Percentiles rank a stretch among this genome's conserved stretches.
These are phyloP conservation scores for Mycosphaerella sp. DNA, from an alignment of 2,329 filamentous ascomycete genomes.

Conservation along the genomic window DNA sequence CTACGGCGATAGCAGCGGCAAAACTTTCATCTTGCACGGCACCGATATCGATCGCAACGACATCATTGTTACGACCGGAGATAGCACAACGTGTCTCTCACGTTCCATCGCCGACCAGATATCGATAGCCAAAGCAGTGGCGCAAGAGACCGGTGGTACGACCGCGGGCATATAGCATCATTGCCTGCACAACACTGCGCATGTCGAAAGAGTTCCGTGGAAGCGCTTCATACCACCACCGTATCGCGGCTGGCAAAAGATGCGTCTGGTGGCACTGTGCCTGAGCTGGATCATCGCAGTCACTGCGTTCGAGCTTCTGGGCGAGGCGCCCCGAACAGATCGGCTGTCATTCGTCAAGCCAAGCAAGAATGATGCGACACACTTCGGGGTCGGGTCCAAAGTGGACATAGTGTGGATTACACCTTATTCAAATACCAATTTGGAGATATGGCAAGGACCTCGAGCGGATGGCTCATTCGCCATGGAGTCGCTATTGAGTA, in stretches of 20 bases:
- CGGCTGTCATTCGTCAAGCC: background rate
- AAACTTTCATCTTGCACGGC: background rate
- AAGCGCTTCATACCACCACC: background rate
- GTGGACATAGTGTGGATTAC: conserved; percentile 8
- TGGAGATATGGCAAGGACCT: conserved; percentile 14
- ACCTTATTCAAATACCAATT: conserved; percentile 9
- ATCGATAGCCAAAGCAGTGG: background rate
- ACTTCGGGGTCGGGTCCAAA: conserved; percentile 5
- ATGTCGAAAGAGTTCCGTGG: background rate
- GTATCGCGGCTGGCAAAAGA: background rate
- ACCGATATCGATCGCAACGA: background rate
- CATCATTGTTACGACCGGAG: background rate
- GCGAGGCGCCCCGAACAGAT: background rate
- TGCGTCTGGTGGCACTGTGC: background rate
- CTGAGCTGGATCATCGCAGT: background rate
- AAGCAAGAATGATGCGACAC: conserved; percentile 4
- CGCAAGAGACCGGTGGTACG: background rate
- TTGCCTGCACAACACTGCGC: background rate
- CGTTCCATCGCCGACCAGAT: background rate
- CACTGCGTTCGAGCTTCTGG: background rate
- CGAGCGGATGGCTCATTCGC: conserved; percentile 9
- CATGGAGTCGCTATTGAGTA: conserved; percentile 6
- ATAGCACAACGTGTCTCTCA: background rate
- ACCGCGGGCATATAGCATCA: too few relatives aligned
- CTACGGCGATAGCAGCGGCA: too few relatives aligned